Evolutionary conservation across 805 yeast species (phyloP).

Genomic region (Metschnikowia hibisci): DNA sequence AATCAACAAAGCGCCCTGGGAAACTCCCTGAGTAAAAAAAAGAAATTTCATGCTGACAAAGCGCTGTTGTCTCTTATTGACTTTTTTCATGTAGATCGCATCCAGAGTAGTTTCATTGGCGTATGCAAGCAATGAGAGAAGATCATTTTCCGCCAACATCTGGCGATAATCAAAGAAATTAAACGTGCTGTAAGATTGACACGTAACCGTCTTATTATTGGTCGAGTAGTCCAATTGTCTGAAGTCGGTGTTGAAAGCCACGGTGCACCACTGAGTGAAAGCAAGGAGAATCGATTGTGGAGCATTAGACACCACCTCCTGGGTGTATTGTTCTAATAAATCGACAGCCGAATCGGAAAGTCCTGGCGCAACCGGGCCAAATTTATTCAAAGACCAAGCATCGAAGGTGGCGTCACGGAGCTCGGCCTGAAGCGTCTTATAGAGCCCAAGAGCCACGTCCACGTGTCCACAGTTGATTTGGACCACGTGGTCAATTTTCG

Average conservation of each 20-base stretch:
- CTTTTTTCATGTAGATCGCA: conserved; percentile 10
- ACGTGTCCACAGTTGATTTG: conserved; percentile 48
- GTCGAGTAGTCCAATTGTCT: background rate
- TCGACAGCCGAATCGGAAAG: conserved; percentile 49
- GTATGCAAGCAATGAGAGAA: conserved; percentile 45
- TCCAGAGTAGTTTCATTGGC: conserved; percentile 34
- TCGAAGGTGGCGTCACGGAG: conserved; percentile 20
- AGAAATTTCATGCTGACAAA: conserved; percentile 26
- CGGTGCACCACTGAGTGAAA: conserved; percentile 9
- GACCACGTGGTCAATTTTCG: conserved; percentile 23
- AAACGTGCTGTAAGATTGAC: conserved; percentile 5
- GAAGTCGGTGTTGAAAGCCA: conserved; percentile 10
- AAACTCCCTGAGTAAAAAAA: conserved; percentile 23
- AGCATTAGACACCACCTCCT: conserved; percentile 41
- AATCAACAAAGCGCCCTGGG: conserved; percentile 28
- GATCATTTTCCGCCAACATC: conserved; percentile 37
- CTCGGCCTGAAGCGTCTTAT: conserved; percentile 26
- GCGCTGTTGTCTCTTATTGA: conserved; percentile 15
- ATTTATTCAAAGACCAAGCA: conserved; percentile 7
- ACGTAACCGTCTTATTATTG: conserved; percentile 7
- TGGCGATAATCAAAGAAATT: conserved; percentile 43
- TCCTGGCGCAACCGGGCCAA: conserved; percentile 26
- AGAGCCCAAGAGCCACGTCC: conserved; percentile 52
- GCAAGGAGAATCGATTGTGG: conserved; percentile 43
- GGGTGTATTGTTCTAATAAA: conserved; percentile 44